Conservation (phyloP, 2,329 filamentous ascomycete species). For the Immersiporthe knoxdaviesiana region DNA sequence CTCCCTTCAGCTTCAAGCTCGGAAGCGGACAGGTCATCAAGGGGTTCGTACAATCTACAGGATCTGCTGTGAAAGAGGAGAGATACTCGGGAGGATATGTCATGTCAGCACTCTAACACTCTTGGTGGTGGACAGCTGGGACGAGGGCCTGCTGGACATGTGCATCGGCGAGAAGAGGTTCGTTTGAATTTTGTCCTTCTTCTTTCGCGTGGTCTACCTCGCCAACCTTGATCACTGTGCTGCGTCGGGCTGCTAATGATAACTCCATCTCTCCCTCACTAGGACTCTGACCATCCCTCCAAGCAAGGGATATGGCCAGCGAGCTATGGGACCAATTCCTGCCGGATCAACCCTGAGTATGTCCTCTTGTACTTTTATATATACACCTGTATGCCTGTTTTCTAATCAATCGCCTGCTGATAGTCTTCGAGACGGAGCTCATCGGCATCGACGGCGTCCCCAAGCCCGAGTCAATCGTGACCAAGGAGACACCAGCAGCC, state of each 20-base stretch:
- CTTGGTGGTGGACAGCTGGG: slow-evolving; percentile 66
- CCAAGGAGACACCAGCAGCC: slow-evolving; percentile 41
- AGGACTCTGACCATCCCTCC: slow-evolving; percentile 89
- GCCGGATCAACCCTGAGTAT: slow-evolving; percentile 75
- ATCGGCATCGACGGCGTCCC: slow-evolving; percentile 78
- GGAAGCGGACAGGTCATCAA: slow-evolving; percentile 85
- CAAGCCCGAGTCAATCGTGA: slow-evolving; percentile 51
- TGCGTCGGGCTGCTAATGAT: slow-evolving; percentile 29
- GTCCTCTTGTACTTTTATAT: slow-evolving; percentile 32
- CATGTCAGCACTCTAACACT: slow-evolving; percentile 31
- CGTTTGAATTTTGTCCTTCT: slow-evolving; percentile 30
- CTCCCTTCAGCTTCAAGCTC: slow-evolving; percentile 78
- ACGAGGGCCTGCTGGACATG: slow-evolving; percentile 88
- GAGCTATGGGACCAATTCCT: slow-evolving; percentile 80
- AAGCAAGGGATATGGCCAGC: slow-evolving; percentile 78
- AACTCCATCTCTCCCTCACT: slow-evolving; percentile 19
- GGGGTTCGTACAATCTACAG: slow-evolving; percentile 61
- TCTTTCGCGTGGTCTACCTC: neutral
- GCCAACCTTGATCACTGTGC: neutral
- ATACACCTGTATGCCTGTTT: no score
- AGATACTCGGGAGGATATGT: neutral
- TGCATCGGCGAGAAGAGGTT: slow-evolving; percentile 88
- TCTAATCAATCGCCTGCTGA: neutral
- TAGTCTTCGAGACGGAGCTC: slow-evolving; percentile 90
- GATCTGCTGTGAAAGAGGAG: neutral